Evolutionary conservation across 176 grass and related monocot species (phyloP).

Genomic region (Carex littledalei): DNA sequence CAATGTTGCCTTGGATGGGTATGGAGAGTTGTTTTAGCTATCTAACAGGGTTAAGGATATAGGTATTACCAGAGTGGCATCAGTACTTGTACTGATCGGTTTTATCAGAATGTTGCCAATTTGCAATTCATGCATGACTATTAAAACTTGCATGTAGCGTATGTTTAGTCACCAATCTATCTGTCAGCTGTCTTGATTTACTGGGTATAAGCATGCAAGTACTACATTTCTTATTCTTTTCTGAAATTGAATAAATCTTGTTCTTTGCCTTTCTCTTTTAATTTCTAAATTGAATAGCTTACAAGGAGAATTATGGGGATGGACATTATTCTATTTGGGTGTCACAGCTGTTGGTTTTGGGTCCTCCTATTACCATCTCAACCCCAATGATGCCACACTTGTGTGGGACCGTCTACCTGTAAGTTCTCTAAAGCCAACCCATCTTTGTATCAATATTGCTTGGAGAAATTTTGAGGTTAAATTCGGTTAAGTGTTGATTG

Average conservation of each 20-base stretch:
- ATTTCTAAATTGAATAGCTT: constrained; percentile 38
- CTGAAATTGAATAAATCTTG: not conserved
- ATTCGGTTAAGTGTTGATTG: not conserved
- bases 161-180: not conserved
- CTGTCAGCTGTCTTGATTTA: not conserved
- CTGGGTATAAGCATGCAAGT: not conserved
- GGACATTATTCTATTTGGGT: constrained; percentile 70
- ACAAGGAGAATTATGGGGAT: constrained; percentile 72
- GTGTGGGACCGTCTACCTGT: constrained; percentile 94
- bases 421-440: constrained; percentile 14
- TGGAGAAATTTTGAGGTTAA: not conserved
- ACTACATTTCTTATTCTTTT: not conserved
- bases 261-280: not conserved
- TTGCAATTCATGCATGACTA: not conserved
- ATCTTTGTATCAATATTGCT: constrained; percentile 15
- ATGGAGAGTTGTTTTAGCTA: not conserved
- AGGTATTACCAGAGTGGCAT: not conserved
- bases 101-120: not conserved
- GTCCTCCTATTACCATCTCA: constrained; percentile 89
- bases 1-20: not conserved
- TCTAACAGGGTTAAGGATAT: not conserved
- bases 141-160: not conserved
- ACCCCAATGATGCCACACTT: constrained; percentile 58
- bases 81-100: not conserved
- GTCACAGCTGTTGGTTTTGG: constrained; percentile 67